Base-by-base conservation (phyloP, 495 filamentous ascomycete species). In the Aspergillus wentii region DNA sequence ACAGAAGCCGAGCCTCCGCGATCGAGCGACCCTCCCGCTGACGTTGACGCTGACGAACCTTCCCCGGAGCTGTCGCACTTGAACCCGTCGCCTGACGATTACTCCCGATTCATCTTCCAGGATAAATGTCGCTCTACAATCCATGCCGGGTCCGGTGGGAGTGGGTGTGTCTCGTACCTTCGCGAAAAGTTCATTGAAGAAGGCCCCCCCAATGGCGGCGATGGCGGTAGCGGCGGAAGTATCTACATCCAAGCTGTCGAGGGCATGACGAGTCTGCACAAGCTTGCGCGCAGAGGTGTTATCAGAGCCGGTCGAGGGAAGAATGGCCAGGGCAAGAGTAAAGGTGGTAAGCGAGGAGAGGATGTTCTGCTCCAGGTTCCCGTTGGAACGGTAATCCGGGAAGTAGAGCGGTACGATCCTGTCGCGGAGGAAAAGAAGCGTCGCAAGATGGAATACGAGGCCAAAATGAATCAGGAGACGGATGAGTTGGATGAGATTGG, bases 161-260 rank as follows among this genome's bases (percentile, higher is more conserved):
- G 95, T 48, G 92, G 92, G 34, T 98, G 92, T 54, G 83, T 95
- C 34, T 90, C 92, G 0, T 98, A 94, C 57, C 68, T 94, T 25
- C 80, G 89, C 2, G 92, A 98, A 49, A 89, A 89, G 41, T 97
- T 79, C 58, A 70, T 95, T 16, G 74, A 79, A 31, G 75, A 88
- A 37, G 92, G 92, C 0, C 91, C 91, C n/a, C 72, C 92, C n/a
- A 96, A 97, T 60, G 94, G 92, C 32, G 92, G 92, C 33, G 88
- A 97, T 59, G 92, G 92, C 19, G 92, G 92, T 10, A 83, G 75
- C 35, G 92, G 92, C 30, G 92, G 92, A 14, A 90, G 82, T 50
- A 68, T 98, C 43, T 97, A 92, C 65, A 92, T 98, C 38, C 94
- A 96, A 59, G 90, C 92, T 3, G 80, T 95, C 7, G 81, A 82